Percentiles rank a stretch among this genome's conserved stretches.
Conservation (phyloP, 345 rosid genomes). For the Diplotaxis tenuifolia region DNA sequence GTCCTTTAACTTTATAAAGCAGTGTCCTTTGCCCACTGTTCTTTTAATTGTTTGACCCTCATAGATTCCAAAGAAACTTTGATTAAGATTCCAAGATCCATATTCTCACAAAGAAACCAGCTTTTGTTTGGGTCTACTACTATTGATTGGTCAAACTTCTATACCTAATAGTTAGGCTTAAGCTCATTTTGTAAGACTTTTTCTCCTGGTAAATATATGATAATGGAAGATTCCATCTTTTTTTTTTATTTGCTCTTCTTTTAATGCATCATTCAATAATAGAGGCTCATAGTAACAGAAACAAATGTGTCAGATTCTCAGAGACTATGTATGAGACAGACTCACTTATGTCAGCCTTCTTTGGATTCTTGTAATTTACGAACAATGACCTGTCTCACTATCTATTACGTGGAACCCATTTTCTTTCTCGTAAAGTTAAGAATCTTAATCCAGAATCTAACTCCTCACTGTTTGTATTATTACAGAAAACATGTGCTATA, state of each 20-base stretch:
- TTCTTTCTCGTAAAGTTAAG: conserved; percentile 1
- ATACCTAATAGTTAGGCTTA: not conserved
- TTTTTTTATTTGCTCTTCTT: conserved; percentile 36
- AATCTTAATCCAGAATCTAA: not conserved
- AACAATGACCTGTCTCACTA: conserved; percentile 28
- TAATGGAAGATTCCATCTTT: conserved; percentile 40
- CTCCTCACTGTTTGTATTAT: not conserved
- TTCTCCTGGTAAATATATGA: not conserved
- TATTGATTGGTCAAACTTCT: conserved; percentile 7
- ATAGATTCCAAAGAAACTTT: conserved; percentile 33
- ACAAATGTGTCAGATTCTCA: conserved; percentile 40
- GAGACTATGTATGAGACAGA: conserved; percentile 35
- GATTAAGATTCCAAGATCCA: conserved; percentile 27
- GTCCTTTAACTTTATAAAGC: conserved; percentile 37
- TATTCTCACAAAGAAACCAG: conserved; percentile 1
- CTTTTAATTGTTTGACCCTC: conserved; percentile 40
- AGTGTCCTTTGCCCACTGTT: conserved; percentile 16
- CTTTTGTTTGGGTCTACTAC: not conserved
- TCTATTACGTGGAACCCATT: conserved; percentile 13
- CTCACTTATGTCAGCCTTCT: conserved; percentile 29
- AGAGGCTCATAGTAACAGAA: conserved; percentile 40
- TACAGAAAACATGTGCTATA: conserved; percentile 90
- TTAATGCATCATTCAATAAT: conserved; percentile 47
- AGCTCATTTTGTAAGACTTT: conserved; percentile 5
- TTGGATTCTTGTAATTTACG: conserved; percentile 28